Base-by-base conservation (phyloP, 768 basidiomycete genomes). In the Clitopilus hobsonii region DNA sequence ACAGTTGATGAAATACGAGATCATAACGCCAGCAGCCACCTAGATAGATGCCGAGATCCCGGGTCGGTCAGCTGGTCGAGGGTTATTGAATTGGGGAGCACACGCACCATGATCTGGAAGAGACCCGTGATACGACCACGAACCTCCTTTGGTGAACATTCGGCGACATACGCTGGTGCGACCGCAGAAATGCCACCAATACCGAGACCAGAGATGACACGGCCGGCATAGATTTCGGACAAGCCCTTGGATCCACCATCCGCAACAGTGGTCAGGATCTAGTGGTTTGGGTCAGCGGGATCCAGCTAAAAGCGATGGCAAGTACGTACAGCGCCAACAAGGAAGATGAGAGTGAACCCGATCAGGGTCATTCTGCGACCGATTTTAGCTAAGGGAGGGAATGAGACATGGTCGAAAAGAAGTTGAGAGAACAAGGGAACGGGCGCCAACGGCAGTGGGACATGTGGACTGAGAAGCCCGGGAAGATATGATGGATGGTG, bases 121-220 rank as follows among this genome's bases (percentile, higher is more conserved):
- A 89, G 64, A 41, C 91, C 91, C 0, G 89, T 92, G 60, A 94
- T 90, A 49, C 89, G 79, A 5, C 91, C 92, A 57, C 93, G 86
- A 5, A 92, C 88, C 20, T 90, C 78, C 66, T 93, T 94, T 5
- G 94, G 94, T 1, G 86, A 79, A 67, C 91, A 92, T 67, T 95
- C 94, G 8, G 89, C 86, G 20, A 94, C 91, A 64, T 83, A 95
- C 0, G 90, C 85, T 5, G 92, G 94, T 1, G 91, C 85, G 2
- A 93, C 86, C n/a, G 86, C 83, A 10, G 75, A 90, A 60, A 94
- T 91, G 5, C 79, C 86, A 60, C 93, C 92, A 50, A 94, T 86
- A 32, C 91, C 92, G 25, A 91, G 41, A 52, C 92, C 91, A 18
- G 86, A 82, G 50, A 93, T 72, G 38, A 91, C 87, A 54, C 92